Percentiles rank a stretch among this genome's conserved stretches.
Evolutionary conservation across 495 filamentous ascomycete genomes (phyloP).

Genomic region (Rhypophila decipiens): DNA sequence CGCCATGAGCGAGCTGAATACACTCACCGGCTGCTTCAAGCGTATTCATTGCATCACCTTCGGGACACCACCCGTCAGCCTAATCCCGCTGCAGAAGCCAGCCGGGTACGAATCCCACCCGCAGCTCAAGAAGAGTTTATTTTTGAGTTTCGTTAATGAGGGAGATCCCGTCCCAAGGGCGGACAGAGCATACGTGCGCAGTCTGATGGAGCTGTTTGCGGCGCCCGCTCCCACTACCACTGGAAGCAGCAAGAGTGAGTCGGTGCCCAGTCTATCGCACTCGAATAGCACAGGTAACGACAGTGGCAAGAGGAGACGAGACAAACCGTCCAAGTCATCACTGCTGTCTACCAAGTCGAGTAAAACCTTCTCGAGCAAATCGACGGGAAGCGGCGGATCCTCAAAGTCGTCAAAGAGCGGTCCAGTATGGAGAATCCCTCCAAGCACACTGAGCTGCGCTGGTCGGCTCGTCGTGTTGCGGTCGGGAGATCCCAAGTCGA

Average conservation of each 20-base stretch:
- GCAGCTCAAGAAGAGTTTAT: slow-evolving; percentile 54
- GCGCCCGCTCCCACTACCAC: slow-evolving; percentile 46
- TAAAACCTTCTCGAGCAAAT: slow-evolving; percentile 23
- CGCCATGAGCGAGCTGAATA: slow-evolving; percentile 58
- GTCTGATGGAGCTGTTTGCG: slow-evolving; percentile 63
- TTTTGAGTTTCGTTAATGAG: slow-evolving; percentile 75
- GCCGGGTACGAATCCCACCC: slow-evolving; percentile 18
- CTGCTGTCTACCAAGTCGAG: slow-evolving; percentile 23
- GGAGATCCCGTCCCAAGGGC: slow-evolving; percentile 75
- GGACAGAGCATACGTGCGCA: slow-evolving; percentile 65
- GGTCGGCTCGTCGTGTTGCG: slow-evolving; percentile 62
- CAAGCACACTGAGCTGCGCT: slow-evolving; percentile 55
- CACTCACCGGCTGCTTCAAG: slow-evolving; percentile 62
- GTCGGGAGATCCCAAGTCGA: slow-evolving; percentile 27
- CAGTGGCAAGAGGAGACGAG: slow-evolving; percentile 16
- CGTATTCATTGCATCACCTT: slow-evolving; percentile 78
- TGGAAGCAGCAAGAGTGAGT: slow-evolving; percentile 4
- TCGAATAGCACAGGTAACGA: background rate
- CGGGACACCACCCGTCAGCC: slow-evolving; percentile 68
- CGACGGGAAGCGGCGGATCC: slow-evolving; percentile 9
- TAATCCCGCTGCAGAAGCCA: slow-evolving; percentile 60
- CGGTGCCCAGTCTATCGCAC: background rate
- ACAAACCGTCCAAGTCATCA: slow-evolving; percentile 19
- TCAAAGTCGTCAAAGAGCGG: slow-evolving; percentile 1
- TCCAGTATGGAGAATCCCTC: slow-evolving; percentile 58